Conservation (phyloP, 2,329 filamentous ascomycete genomes). For the Xylariaceae sp. region DNA sequence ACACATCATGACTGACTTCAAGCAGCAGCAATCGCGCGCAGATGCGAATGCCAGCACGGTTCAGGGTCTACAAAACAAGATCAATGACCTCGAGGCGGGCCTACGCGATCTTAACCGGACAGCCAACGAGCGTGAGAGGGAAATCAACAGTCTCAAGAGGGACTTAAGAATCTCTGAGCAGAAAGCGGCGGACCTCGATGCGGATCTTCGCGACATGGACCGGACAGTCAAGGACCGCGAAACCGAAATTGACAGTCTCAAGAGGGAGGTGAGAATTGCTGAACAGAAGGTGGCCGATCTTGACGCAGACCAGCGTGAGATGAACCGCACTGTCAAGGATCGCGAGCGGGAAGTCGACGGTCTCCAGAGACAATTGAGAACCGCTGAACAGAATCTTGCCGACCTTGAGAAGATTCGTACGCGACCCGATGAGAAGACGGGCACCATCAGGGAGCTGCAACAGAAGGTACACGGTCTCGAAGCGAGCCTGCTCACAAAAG, state of each 20-base stretch:
- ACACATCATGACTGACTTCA: slow-evolving; percentile 46
- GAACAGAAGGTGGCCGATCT: not conserved
- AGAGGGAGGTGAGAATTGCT: no score
- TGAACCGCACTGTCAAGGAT: not conserved
- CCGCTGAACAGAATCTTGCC: not conserved
- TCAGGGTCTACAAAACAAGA: slow-evolving; percentile 47
- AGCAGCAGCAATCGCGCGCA: slow-evolving; percentile 40
- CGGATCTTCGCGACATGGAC: not conserved
- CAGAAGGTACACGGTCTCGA: not conserved
- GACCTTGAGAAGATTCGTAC: not conserved
- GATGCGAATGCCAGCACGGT: slow-evolving; percentile 43
- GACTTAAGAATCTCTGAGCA: not conserved
- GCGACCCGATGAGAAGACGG: not conserved
- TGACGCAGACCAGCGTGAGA: not conserved
- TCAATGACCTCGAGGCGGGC: not conserved
- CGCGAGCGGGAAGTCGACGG: not conserved
- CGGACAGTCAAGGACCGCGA: not conserved
- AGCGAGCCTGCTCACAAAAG: not conserved
- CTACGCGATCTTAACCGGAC: not conserved
- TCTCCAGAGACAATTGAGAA: not conserved
- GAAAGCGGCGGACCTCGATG: not conserved
- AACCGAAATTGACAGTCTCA: not conserved
- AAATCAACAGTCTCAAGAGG: not conserved
- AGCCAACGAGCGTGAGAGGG: not conserved
- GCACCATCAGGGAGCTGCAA: not conserved